Evolutionary conservation across 371 early-diverging fungal genomes (phyloP).

Genomic region (Amoeboaphelidium protococcarum): DNA sequence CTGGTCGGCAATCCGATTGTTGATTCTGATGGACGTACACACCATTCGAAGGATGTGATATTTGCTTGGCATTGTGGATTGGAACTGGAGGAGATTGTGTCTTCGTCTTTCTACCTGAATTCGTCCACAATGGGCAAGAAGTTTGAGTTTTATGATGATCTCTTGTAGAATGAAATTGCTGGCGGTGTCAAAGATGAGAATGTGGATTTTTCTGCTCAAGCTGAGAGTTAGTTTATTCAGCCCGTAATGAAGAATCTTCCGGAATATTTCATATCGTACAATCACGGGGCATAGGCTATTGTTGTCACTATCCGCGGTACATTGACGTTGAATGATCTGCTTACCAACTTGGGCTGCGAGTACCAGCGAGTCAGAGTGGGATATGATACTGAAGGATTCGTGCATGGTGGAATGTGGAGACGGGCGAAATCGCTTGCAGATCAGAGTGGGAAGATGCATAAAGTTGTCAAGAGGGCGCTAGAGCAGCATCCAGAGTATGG

Average conservation of each 20-base stretch:
- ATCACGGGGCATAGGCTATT: conserved; percentile 38
- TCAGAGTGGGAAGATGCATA: conserved; percentile 7
- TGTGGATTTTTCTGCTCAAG: too few relatives aligned
- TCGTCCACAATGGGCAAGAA: conserved; percentile 10
- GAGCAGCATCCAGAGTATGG: conserved; percentile 11
- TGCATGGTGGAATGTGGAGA: conserved; percentile 13
- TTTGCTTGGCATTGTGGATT: conserved; percentile 35
- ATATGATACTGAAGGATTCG: conserved; percentile 5
- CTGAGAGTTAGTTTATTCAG: conserved; percentile 7
- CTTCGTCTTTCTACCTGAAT: conserved; percentile 28
- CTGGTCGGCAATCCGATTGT: too few relatives aligned
- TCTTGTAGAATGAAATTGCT: conserved; percentile 8
- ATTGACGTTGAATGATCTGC: conserved; percentile 49
- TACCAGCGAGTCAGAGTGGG: conserved; percentile 30
- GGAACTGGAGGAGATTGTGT: conserved; percentile 28
- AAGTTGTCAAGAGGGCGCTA: conserved; percentile 11
- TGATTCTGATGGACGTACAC: too few relatives aligned
- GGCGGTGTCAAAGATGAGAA: conserved; percentile 6
- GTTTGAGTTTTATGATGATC: conserved; percentile 9
- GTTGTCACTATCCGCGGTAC: conserved; percentile 75
- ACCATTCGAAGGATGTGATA: too few relatives aligned
- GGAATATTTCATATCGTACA: conserved; percentile 56
- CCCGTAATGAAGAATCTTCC: conserved; percentile 34
- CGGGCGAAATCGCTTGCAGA: conserved; percentile 2
- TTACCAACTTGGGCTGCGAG: conserved; percentile 59